phyloP scores from a whole-genome alignment of 2,329 filamentous ascomycete species.

The Zymoseptoria passerinii region DNA sequence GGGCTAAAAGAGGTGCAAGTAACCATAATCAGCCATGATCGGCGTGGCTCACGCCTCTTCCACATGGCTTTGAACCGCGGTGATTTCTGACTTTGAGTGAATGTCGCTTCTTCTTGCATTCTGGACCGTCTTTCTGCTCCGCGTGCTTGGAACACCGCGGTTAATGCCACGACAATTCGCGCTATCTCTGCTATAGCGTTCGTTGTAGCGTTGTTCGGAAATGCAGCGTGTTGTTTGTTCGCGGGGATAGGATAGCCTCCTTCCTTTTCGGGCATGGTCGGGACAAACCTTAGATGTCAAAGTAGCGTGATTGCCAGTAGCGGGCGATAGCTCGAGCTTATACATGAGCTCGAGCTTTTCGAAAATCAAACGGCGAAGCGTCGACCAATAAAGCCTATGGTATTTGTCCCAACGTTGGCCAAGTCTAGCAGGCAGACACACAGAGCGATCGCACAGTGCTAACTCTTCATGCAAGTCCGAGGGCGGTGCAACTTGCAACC shows the following conservation, averaged over 20 bases:
- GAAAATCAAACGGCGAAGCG: not conserved
- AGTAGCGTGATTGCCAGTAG: not conserved
- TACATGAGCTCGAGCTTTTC: not conserved
- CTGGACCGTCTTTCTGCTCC: not conserved
- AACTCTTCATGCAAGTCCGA: not conserved
- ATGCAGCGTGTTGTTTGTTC: not conserved
- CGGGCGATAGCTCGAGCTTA: not conserved
- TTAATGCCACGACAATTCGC: not conserved
- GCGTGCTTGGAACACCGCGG: not conserved
- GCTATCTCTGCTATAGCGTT: not conserved
- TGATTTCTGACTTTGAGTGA: not conserved
- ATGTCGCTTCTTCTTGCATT: not conserved
- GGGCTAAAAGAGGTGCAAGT: not conserved
- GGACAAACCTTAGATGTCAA: not conserved
- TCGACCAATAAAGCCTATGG: not conserved
- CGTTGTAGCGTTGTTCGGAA: not conserved
- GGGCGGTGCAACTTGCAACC: not conserved
- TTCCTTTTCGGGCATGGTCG: not conserved
- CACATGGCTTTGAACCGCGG: not conserved
- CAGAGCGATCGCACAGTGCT: not conserved
- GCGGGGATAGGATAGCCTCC: not conserved
- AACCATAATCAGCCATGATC: not conserved
- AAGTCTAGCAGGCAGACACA: not conserved
- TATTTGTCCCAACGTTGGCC: not conserved
- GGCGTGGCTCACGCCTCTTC: not conserved